These are phyloP conservation scores for Phaeosphaeriaceae sp. DNA, from an alignment of 2,329 filamentous ascomycete genomes.

Conservation along the genomic window DNA sequence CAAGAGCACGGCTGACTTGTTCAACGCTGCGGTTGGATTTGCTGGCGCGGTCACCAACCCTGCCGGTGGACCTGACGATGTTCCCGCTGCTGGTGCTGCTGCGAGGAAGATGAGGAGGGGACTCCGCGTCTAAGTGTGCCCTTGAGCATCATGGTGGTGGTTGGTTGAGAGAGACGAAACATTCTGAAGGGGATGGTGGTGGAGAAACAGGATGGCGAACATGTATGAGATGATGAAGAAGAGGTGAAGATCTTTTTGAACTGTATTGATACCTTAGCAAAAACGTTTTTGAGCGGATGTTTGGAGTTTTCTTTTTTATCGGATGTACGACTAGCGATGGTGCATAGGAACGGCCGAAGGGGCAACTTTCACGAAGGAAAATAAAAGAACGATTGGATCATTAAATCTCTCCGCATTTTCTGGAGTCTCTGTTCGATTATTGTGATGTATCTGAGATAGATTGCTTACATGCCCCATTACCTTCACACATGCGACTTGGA, in stretches of 20 bases:
- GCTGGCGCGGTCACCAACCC: slow-evolving; percentile 43
- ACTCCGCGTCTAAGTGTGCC: slow-evolving; percentile 17
- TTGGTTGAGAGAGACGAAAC: background rate
- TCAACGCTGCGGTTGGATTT: slow-evolving; percentile 51
- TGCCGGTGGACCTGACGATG: slow-evolving; percentile 31
- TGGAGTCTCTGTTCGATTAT: background rate
- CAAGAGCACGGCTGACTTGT: slow-evolving; percentile 51
- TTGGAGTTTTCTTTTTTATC: background rate
- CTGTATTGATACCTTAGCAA: background rate
- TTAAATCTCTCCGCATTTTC: background rate
- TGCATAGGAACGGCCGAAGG: background rate
- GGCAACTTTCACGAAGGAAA: background rate
- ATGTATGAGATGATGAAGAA: background rate
- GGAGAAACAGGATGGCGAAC: background rate
- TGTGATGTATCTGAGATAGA: background rate
- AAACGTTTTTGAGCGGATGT: background rate
- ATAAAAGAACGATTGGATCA: background rate
- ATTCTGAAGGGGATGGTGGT: background rate
- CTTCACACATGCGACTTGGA: too few relatives aligned
- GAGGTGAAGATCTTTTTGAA: background rate
- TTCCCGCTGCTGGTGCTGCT: slow-evolving; percentile 19
- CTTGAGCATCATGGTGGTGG: background rate
- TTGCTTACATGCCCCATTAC: too few relatives aligned
- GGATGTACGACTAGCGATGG: background rate
- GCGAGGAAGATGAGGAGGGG: slow-evolving; percentile 31